A percentile compares a stretch with the other conserved stretches of the same genome.
Evolutionary conservation across 2,329 filamentous ascomycete genomes (phyloP).

Genomic region (Hysterium pulicare): DNA sequence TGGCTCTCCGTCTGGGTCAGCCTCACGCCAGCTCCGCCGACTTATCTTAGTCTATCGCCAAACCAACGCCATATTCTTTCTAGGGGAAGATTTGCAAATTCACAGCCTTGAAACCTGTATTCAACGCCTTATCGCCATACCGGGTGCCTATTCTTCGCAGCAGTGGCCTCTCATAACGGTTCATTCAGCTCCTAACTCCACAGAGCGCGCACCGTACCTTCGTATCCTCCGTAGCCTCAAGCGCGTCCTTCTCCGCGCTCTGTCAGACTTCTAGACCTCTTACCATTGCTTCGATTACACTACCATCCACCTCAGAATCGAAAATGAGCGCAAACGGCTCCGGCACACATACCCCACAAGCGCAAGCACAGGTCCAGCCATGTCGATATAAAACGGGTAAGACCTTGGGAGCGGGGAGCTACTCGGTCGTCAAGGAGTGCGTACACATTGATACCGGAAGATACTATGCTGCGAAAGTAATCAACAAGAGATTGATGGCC

Average conservation of each 20-base stretch:
- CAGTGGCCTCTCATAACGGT: background rate
- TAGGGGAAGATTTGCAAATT: no score
- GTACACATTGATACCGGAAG: slow-evolving; percentile 96
- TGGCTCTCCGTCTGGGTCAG: no score
- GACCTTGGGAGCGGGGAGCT: slow-evolving; percentile 92
- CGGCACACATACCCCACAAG: slow-evolving; percentile 28
- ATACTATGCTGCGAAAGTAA: slow-evolving; percentile 98
- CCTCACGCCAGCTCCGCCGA: no score
- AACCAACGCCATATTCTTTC: background rate
- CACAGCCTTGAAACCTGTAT: slow-evolving; percentile 1
- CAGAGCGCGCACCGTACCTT: background rate
- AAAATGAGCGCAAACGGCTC: slow-evolving; percentile 12
- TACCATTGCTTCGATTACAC: no score
- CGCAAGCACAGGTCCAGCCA: slow-evolving; percentile 69
- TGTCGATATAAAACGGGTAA: slow-evolving; percentile 99
- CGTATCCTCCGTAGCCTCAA: background rate
- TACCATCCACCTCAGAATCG: no score
- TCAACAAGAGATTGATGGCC: slow-evolving; percentile 97
- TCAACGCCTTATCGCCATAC: background rate
- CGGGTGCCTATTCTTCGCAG: background rate
- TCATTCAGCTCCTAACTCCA: background rate
- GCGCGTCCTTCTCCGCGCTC: background rate
- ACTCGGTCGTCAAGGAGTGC: slow-evolving; percentile 98
- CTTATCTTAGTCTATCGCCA: no score
- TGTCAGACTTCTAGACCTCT: no score